Percentiles rank a stretch among this genome's conserved stretches.
These are phyloP conservation scores for Solanum ossicruentum DNA, from an alignment of 257 asterid genomes.

Conservation along the genomic window DNA sequence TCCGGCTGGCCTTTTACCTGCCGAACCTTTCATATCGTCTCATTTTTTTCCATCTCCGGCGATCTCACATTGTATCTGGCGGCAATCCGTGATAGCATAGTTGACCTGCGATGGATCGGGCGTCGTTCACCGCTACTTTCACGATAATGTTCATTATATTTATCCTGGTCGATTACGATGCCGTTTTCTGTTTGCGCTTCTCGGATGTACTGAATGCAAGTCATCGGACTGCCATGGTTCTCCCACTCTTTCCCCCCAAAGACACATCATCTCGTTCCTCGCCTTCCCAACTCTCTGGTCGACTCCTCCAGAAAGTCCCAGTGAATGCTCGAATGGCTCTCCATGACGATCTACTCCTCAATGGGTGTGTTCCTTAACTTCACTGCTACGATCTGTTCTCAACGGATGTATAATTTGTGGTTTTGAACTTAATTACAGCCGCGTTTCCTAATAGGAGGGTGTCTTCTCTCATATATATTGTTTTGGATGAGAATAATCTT, in stretches of 20 bases:
- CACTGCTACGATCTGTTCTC: not conserved
- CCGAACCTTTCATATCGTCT: not conserved
- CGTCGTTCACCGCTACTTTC: not conserved
- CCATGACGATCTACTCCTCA: constrained; percentile 77
- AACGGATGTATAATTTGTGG: not conserved
- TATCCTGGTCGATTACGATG: not conserved
- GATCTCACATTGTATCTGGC: not conserved
- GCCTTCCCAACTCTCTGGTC: constrained; percentile 6
- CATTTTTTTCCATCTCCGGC: not conserved
- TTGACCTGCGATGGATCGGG: not conserved
- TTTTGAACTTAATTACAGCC: not conserved
- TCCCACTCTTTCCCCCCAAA: constrained; percentile 21
- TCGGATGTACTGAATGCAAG: not conserved
- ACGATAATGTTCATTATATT: not conserved
- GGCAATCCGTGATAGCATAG: not conserved
- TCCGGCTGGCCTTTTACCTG: not conserved
- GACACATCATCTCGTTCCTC: constrained; percentile 20
- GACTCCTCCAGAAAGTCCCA: constrained; percentile 23
- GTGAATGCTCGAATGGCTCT: constrained; percentile 67
- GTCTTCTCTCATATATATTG: not conserved
- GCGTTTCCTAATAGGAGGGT: not conserved
- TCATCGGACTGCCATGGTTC: constrained; percentile 17
- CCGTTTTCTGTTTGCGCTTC: not conserved
- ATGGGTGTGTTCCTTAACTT: constrained; percentile 32
- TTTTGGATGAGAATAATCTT: not conserved